Evolutionary conservation across 441 rosid genomes (phyloP), one percentile per base, ranked within the genome.

Genomic region (Aleurites moluccanus): DNA sequence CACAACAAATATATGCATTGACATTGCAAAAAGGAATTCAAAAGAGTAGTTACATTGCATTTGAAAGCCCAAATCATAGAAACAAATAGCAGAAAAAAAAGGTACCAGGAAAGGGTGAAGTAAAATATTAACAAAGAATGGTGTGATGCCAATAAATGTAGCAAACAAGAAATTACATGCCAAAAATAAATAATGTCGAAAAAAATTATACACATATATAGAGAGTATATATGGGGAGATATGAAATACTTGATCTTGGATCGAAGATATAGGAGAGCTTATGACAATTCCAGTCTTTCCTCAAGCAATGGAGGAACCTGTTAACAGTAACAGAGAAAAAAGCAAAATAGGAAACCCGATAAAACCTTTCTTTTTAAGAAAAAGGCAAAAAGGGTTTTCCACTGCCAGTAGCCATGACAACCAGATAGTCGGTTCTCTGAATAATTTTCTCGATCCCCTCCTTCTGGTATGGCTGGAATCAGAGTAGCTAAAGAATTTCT

Each of bases 361-460:
- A 50, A 33, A 57, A 23, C n/a, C n/a, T n/a, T n/a, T n/a, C n/a
- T 60, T 60, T 6, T 6, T 1, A 47, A 47, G 14, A 13, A 45
- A 13, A 45, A 1, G 15, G 21, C 5, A 10, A 74, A 27, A 4
- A n/a, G n/a, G 8, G 2, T 27, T 86, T 86, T 40, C 89, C 89
- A 38, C 87, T 84, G 50, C 89, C 86, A 61, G 89, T 86, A 73
- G 89, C 89, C 87, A 86, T 86, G 49, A 86, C 87, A 21, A 81
- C 87, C 74, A 84, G 70, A 64, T 82, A 84, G 65, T 86, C 87
- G 63, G 75, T 82, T 74, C 67, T 73, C n/a, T 79, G 77, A 9
- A 82, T 59, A 38, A 81, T 67, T 57, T 84, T 78, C 57, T 80
- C 60, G n/a, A 82, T 82, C 63, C 84, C 86, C 74, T 86, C 87